Conservation (phyloP, 768 basidiomycete genomes). For the Daedalea quercina region DNA sequence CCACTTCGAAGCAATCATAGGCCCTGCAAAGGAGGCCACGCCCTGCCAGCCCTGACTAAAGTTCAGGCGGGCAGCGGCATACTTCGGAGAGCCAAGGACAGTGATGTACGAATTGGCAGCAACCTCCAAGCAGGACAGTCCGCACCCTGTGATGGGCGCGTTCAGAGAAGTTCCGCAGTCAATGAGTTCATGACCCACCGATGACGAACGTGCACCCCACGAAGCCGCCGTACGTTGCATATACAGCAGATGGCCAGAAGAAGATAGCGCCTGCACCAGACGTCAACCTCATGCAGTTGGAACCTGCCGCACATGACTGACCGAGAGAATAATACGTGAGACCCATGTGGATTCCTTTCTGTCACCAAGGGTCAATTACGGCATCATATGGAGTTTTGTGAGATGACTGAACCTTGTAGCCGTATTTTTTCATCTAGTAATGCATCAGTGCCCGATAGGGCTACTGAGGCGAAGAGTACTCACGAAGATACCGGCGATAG, state of each 20-base stretch:
- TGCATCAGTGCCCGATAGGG: neutral
- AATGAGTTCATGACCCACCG: slow-evolving; percentile 28
- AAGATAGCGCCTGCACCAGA: slow-evolving; percentile 52
- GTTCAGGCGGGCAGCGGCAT: slow-evolving; percentile 70
- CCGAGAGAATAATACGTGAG: slow-evolving; percentile 52
- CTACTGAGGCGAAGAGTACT: no score
- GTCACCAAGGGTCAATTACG: neutral
- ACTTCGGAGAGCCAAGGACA: slow-evolving; percentile 58
- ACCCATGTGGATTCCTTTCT: slow-evolving; percentile 60
- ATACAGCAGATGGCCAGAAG: slow-evolving; percentile 75
- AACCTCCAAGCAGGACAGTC: slow-evolving; percentile 60
- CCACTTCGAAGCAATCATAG: slow-evolving; percentile 68
- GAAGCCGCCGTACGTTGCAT: slow-evolving; percentile 62
- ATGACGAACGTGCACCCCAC: slow-evolving; percentile 70
- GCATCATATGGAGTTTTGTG: neutral
- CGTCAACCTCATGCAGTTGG: neutral
- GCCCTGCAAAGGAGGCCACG: slow-evolving; percentile 65
- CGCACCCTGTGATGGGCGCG: slow-evolving; percentile 41
- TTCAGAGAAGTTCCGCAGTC: slow-evolving; percentile 5
- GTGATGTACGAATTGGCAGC: slow-evolving; percentile 79
- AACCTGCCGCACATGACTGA: slow-evolving; percentile 16
- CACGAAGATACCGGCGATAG: slow-evolving; percentile 51
- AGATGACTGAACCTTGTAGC: slow-evolving; percentile 47
- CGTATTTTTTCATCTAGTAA: slow-evolving; percentile 49
- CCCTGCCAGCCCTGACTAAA: slow-evolving; percentile 80